phyloP scores from a whole-genome alignment of 306 rosid genomes.

The Cotoneaster glaucophyllus region DNA sequence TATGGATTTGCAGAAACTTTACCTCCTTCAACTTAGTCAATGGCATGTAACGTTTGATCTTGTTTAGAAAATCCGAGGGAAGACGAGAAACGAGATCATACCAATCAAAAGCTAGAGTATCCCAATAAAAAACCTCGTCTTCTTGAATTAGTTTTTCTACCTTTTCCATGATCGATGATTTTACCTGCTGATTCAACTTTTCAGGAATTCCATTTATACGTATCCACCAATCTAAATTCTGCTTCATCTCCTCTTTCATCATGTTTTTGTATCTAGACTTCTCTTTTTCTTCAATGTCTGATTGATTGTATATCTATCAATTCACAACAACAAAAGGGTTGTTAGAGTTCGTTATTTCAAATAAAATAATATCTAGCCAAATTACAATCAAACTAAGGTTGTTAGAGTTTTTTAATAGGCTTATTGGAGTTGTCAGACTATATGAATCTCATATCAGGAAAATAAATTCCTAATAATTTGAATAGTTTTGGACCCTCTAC shows the following conservation, averaged over 20 bases:
- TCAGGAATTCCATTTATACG: neutral
- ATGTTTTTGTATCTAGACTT: neutral
- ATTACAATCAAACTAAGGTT: too few relatives aligned
- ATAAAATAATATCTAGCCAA: too few relatives aligned
- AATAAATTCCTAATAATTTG: too few relatives aligned
- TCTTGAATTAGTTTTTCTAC: too few relatives aligned
- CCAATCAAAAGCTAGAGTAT: rapidly evolving
- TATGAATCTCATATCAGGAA: too few relatives aligned
- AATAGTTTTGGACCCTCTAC: too few relatives aligned
- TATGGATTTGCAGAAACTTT: too few relatives aligned
- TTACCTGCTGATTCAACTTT: neutral
- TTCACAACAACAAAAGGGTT: neutral
- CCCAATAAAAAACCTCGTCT: too few relatives aligned
- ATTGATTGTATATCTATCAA: neutral
- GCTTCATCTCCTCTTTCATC: neutral
- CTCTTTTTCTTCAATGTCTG: neutral
- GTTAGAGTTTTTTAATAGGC: too few relatives aligned
- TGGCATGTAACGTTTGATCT: too few relatives aligned
- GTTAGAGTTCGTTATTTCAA: neutral
- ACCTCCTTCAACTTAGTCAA: too few relatives aligned
- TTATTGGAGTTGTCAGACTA: too few relatives aligned
- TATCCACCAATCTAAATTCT: neutral
- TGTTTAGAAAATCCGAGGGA: rapidly evolving
- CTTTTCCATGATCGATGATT: neutral
- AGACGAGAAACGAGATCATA: rapidly evolving